phyloP scores from a whole-genome alignment of 2,329 filamentous ascomycete species.

The Colletotrichum filicis region DNA sequence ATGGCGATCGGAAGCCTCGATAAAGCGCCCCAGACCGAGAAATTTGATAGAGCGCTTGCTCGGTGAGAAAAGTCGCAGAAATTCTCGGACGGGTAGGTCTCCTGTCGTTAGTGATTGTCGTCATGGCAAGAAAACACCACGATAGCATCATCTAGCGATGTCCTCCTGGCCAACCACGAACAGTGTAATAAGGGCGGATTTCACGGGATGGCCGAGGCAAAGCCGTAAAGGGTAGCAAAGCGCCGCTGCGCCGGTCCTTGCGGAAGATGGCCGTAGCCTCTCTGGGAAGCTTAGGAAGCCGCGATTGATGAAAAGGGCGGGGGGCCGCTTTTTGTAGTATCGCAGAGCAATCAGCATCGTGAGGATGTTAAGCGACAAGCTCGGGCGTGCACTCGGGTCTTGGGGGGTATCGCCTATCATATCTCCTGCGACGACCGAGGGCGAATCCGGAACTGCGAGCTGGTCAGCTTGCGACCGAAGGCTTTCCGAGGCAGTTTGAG shows the following conservation, averaged over 20 bases:
- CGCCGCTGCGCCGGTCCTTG: not conserved
- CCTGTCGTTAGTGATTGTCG: not conserved
- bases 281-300: too few species aligned
- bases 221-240: not conserved
- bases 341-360: constrained; percentile 14
- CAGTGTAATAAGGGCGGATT: not conserved
- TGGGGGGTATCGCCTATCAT: constrained; percentile 34
- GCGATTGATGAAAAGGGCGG: not conserved
- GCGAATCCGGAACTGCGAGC: constrained; percentile 31
- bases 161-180: not conserved
- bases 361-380: constrained; percentile 8
- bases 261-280: too few species aligned
- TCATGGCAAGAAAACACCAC: not conserved
- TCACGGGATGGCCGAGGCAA: not conserved
- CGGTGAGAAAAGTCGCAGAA: not conserved
- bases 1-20: not conserved
- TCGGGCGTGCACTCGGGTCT: constrained; percentile 19
- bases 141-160: not conserved
- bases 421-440: constrained; percentile 29
- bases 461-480: constrained; percentile 33
- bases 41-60: not conserved
- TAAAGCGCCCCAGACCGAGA: not conserved
- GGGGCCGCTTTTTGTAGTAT: not conserved
- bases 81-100: not conserved
- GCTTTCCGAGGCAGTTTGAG: constrained; percentile 15